A percentile compares a stretch with the other conserved stretches of the same genome.
phyloP scores from a whole-genome alignment of 331 rosid genomes.

The Malus hybrid region DNA sequence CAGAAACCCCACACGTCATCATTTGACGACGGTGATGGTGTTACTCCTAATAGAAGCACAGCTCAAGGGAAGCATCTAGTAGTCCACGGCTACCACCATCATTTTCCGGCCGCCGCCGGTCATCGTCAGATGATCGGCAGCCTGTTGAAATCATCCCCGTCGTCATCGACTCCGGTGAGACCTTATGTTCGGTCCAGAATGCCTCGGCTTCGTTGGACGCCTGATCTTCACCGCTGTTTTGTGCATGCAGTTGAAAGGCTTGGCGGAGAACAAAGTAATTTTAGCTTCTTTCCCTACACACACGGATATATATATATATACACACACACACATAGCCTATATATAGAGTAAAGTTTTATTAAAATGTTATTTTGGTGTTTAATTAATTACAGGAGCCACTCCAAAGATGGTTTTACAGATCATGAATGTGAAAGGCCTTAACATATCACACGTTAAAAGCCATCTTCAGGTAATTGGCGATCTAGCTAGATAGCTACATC shows the following conservation, averaged over 20 bases:
- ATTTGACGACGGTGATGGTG: not conserved
- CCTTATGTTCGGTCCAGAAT: conserved; percentile 57
- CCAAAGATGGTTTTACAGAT: conserved; percentile 69
- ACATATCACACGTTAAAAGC: conserved; percentile 84
- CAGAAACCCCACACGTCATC: not conserved
- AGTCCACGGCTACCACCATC: not conserved
- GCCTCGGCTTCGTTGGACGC: conserved; percentile 90
- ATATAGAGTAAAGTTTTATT: not conserved
- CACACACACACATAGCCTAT: not conserved
- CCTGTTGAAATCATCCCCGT: conserved; percentile 23
- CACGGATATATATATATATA: not conserved
- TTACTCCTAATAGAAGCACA: not conserved
- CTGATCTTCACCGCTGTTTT: conserved; percentile 74
- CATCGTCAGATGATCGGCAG: conserved; percentile 7
- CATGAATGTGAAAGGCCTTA: conserved; percentile 75
- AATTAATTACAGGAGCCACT: conserved; percentile 54
- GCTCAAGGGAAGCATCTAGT: not conserved
- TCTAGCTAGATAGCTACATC: not conserved
- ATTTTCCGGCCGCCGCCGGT: not conserved
- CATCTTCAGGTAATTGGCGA: conserved; percentile 74
- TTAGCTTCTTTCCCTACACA: not conserved
- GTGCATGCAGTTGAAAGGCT: conserved; percentile 80
- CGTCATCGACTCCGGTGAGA: conserved; percentile 18
- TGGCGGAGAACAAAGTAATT: conserved; percentile 77
- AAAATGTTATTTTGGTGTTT: not conserved